These are phyloP conservation scores for Cytospora chrysosperma DNA, from an alignment of 2,329 filamentous ascomycete genomes.

Conservation along the genomic window DNA sequence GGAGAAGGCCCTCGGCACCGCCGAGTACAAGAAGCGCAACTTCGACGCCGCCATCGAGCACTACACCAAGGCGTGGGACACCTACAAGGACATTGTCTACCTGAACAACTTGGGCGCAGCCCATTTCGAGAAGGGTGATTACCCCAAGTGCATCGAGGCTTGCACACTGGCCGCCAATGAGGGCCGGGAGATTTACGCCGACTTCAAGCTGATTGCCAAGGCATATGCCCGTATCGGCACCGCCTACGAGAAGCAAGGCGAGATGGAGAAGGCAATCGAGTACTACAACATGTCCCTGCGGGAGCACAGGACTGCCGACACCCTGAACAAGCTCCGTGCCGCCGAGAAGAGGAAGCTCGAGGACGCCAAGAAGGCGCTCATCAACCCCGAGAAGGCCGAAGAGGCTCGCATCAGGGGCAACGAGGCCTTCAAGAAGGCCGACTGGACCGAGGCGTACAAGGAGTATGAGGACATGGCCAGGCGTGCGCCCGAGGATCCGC, in stretches of 20 bases:
- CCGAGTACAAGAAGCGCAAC: slow-evolving; percentile 96
- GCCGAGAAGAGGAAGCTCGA: slow-evolving; percentile 86
- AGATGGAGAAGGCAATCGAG: slow-evolving; percentile 75
- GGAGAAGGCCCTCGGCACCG: slow-evolving; percentile 91
- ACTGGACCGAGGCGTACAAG: slow-evolving; percentile 93
- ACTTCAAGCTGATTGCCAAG: slow-evolving; percentile 98
- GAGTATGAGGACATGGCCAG: slow-evolving; percentile 97
- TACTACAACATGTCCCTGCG: slow-evolving; percentile 93
- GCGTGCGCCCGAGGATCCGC: slow-evolving; percentile 86
- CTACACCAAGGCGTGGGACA: slow-evolving; percentile 93
- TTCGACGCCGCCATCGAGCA: slow-evolving; percentile 94
- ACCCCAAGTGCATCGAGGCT: slow-evolving; percentile 78
- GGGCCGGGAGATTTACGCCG: slow-evolving; percentile 83
- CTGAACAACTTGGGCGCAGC: slow-evolving; percentile 94
- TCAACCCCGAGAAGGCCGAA: slow-evolving; percentile 89
- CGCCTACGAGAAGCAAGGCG: slow-evolving; percentile 88
- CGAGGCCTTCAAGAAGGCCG: slow-evolving; percentile 92
- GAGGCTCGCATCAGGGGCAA: slow-evolving; percentile 94
- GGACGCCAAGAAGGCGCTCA: slow-evolving; percentile 72
- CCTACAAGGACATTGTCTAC: slow-evolving; percentile 95
- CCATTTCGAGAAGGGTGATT: slow-evolving; percentile 95
- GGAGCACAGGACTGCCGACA: slow-evolving; percentile 93
- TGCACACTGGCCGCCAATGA: slow-evolving; percentile 89
- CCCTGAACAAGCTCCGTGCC: slow-evolving; percentile 85
- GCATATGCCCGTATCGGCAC: slow-evolving; percentile 93